phyloP scores from a whole-genome alignment of 306 rosid species.

The Casuarina equisetifolia region DNA sequence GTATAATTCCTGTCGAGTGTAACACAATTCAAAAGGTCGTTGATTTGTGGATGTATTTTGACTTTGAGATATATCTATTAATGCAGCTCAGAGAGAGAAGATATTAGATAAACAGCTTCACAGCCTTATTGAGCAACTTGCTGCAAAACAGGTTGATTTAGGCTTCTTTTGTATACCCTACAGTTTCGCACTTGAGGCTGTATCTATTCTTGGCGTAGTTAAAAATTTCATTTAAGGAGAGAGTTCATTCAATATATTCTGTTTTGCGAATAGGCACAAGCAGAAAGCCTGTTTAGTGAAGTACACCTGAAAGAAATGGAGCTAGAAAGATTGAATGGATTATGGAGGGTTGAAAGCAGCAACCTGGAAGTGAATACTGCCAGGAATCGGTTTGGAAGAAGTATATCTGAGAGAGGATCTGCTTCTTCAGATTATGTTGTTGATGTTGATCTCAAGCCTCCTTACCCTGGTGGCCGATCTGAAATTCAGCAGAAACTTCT shows the following conservation, averaged over 20 bases:
- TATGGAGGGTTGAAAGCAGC: conserved; percentile 49
- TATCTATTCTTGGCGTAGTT: neutral
- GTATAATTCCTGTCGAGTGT: neutral
- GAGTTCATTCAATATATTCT: conserved; percentile 17
- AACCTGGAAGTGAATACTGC: conserved; percentile 50
- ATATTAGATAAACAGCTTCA: conserved; percentile 83
- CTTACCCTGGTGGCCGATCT: conserved; percentile 56
- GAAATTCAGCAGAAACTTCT: conserved; percentile 82
- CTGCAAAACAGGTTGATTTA: conserved; percentile 61
- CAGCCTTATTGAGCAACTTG: conserved; percentile 88
- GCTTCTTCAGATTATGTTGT: conserved; percentile 51
- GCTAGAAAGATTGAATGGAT: conserved; percentile 70
- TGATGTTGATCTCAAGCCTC: conserved; percentile 61
- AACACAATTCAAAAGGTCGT: neutral
- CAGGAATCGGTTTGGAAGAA: conserved; percentile 63
- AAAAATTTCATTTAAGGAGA: neutral
- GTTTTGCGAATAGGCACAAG: conserved; percentile 66
- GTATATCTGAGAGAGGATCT: conserved; percentile 49
- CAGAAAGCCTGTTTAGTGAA: conserved; percentile 75
- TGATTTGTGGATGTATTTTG: conserved; percentile 16
- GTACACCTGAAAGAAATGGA: conserved; percentile 80
- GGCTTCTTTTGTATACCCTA: conserved; percentile 11
- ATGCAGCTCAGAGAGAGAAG: conserved; percentile 89
- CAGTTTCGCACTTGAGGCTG: neutral
- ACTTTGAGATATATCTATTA: conserved; percentile 19